Conservation (phyloP, 345 rosid genomes). For the Punica granatum region DNA sequence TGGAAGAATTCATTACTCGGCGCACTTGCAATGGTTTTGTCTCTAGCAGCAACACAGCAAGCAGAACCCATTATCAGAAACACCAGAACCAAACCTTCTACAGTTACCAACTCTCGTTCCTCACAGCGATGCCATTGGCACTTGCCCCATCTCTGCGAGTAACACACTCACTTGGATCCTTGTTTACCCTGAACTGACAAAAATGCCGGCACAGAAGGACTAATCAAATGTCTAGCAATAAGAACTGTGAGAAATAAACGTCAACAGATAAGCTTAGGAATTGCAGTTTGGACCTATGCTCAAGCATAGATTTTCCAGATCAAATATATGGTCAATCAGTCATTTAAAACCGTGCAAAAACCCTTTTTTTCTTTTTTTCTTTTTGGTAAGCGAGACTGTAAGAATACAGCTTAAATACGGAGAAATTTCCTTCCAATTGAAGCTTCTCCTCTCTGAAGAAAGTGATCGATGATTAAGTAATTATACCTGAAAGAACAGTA, state of each 20-base stretch:
- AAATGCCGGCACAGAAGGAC: background rate
- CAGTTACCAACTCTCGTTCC: constrained; percentile 11
- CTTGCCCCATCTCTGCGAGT: background rate
- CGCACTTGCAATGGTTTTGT: constrained; percentile 60
- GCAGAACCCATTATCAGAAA: constrained; percentile 73
- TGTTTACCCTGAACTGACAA: background rate
- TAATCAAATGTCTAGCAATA: background rate
- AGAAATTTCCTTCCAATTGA: background rate
- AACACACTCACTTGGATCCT: background rate
- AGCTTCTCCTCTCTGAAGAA: background rate
- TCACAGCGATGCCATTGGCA: constrained; percentile 20
- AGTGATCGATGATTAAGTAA: background rate
- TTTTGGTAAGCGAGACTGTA: too few species aligned
- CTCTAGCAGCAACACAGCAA: constrained; percentile 95
- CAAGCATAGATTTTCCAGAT: background rate
- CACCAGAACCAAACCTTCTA: constrained; percentile 15
- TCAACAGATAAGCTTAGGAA: background rate
- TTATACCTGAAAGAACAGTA: constrained; percentile 5
- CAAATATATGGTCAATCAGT: background rate
- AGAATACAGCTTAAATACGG: background rate
- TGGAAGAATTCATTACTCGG: constrained; percentile 49
- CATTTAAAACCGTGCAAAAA: background rate
- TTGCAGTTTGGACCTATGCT: background rate
- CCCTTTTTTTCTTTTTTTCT: background rate
- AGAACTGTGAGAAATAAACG: background rate